Evolutionary conservation across 2,329 filamentous ascomycete genomes (phyloP), one percentile per base, ranked within the genome.

Genomic region (Fusarium xyrophilum): DNA sequence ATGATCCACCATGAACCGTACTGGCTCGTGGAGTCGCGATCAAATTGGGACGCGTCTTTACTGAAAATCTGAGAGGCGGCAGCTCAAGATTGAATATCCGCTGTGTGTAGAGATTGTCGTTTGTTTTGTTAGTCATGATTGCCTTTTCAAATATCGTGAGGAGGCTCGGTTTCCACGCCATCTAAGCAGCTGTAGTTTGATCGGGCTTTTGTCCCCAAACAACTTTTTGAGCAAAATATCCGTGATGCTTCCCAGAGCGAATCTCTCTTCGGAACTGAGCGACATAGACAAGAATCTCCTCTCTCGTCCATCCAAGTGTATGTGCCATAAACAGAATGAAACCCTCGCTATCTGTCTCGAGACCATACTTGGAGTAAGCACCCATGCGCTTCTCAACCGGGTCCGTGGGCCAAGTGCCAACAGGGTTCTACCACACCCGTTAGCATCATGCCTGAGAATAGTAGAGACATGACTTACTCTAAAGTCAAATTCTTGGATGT

Each of bases 281-380:
- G 10, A 79, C 65, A 19, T 79, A 80, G 10, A 75, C 69, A 7
- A 75, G 56, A 1, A 79, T 76, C 43, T 81, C 76, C 1, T 74
- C 67, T n/a, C 69, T 72, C 0, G 67, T 70, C 80, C 79, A 81
- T 0, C 78, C 77, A 19, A 80, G 74, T 30, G 79, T 75, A 21
- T 73, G 63, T 5, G 75, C 76, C 65, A 81, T 76, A 46, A 76
- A 79, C 17, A 78, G 28, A 4, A 76, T 60, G 11, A 73, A 75
- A 9, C 79, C 79, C 55, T 80, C 78, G 21, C 76, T 74, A 21
- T 81, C 79, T 7, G 76, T 76, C 25, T 78, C 74, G 1, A 80
- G 71, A 7, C 77, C 76, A 10, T 76, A 66, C 21, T 76, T 70
- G 0, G 73, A 73, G 28, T 76, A 81, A 11, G 53, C 43, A 0